A percentile compares a stretch with the other conserved stretches of the same genome.
Evolutionary conservation across 768 basidiomycete species (phyloP).

Genomic region (Lentinus tigrinus): DNA sequence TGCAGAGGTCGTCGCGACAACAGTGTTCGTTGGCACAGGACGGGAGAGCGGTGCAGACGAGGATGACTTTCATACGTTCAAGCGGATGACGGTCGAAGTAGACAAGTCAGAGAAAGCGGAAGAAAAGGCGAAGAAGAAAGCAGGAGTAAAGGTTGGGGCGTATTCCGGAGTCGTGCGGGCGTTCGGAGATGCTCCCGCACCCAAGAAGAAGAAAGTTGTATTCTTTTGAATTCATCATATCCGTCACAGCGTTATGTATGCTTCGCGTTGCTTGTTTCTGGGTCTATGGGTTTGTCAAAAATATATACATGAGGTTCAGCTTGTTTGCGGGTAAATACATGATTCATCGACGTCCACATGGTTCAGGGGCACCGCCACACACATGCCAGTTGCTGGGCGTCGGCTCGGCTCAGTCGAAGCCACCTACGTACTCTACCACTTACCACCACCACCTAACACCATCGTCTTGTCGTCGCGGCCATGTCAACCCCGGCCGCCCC

Average conservation of each 20-base stretch:
- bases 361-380: constrained; percentile 7
- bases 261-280: constrained; percentile 27
- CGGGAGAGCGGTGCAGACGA: constrained; percentile 81
- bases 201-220: constrained; percentile 23
- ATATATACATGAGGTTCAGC: constrained; percentile 25
- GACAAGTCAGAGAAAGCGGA: constrained; percentile 57
- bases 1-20: constrained; percentile 38
- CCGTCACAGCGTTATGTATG: background rate
- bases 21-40: constrained; percentile 46
- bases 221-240: constrained; percentile 18
- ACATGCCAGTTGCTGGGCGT: background rate
- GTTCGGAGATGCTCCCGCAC: constrained; percentile 14
- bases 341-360: background rate
- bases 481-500: constrained; percentile 15
- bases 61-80: constrained; percentile 88
- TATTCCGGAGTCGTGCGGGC: constrained; percentile 37
- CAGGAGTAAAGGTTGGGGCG: constrained; percentile 44
- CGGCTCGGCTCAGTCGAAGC: background rate
- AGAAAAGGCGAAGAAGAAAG: constrained; percentile 40
- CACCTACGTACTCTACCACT: background rate
- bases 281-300: background rate
- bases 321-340: constrained; percentile 77
- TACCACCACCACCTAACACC: background rate
- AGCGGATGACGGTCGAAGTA: constrained; percentile 59
- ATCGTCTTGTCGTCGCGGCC: background rate